phyloP scores from a whole-genome alignment of 2,329 filamentous ascomycete species.

The Diplocarpon rosae region DNA sequence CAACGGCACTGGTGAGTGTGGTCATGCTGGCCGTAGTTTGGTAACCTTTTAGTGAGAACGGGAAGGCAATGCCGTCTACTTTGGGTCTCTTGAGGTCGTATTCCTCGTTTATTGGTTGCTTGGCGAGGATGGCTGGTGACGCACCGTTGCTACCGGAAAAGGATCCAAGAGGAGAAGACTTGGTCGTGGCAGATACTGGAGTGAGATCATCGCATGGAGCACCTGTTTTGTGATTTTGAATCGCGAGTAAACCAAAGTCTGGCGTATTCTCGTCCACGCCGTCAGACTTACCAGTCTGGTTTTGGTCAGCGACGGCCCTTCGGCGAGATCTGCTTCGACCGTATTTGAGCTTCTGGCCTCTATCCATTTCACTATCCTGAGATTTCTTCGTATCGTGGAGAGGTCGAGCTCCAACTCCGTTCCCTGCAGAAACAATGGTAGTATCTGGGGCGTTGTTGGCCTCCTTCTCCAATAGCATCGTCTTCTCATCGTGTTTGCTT shows the following conservation, averaged over 20 bases:
- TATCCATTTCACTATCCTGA: conserved; percentile 9
- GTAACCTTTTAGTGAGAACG: conserved; percentile 57
- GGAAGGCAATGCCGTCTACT: conserved; percentile 58
- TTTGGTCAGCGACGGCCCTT: conserved; percentile 39
- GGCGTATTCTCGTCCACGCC: conserved; percentile 32
- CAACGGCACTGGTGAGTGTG: conserved; percentile 39
- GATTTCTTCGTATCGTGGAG: conserved; percentile 15
- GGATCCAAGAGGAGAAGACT: neutral
- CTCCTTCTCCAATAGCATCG: conserved; percentile 48
- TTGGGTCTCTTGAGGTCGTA: conserved; percentile 51
- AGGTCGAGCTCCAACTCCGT: conserved; percentile 33
- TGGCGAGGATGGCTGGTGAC: conserved; percentile 13
- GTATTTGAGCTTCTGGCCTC: conserved; percentile 6
- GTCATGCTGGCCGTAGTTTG: conserved; percentile 54
- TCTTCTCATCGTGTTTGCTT: conserved; percentile 74
- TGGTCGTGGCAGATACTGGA: conserved; percentile 14
- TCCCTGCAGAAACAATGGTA: conserved; percentile 28
- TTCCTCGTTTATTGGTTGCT: conserved; percentile 21
- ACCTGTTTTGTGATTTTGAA: conserved; percentile 29
- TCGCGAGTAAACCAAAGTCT: conserved; percentile 33
- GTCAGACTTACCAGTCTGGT: conserved; percentile 32
- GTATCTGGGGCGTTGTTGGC: conserved; percentile 32
- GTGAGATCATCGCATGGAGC: conserved; percentile 10
- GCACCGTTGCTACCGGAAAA: neutral
- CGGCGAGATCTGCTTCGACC: conserved; percentile 34